A percentile compares a stretch with the other conserved stretches of the same genome.
These are phyloP conservation scores for Pyricularia grisea DNA, from an alignment of 2,329 filamentous ascomycete genomes.

Conservation along the genomic window DNA sequence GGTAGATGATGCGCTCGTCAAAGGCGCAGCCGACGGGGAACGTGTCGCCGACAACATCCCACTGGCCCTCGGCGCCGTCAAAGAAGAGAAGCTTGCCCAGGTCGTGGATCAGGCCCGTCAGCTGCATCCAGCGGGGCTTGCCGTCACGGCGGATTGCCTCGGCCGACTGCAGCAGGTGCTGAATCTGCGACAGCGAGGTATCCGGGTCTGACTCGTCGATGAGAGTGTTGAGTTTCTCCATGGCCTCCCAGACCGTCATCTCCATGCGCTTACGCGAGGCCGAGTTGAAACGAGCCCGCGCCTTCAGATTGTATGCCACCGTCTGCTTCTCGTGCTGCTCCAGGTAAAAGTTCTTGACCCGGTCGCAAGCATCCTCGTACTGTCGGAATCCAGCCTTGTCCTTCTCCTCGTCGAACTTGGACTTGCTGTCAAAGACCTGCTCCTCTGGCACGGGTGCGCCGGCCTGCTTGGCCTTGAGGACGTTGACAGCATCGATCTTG, in stretches of 20 bases:
- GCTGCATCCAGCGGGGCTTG: conserved; percentile 74
- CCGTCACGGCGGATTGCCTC: conserved; percentile 83
- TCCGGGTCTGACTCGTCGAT: conserved; percentile 90
- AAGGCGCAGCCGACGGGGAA: conserved; percentile 72
- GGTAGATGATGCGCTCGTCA: conserved; percentile 70
- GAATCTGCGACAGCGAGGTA: conserved; percentile 78
- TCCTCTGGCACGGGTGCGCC: conserved; percentile 1
- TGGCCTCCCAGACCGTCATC: conserved; percentile 85
- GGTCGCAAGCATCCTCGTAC: conserved; percentile 73
- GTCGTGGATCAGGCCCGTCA: conserved; percentile 70
- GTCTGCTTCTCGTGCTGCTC: conserved; percentile 66
- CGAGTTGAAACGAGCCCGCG: conserved; percentile 60
- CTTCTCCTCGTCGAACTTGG: conserved; percentile 21
- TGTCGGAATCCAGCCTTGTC: conserved; percentile 41
- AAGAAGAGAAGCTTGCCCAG: conserved; percentile 74
- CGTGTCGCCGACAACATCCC: conserved; percentile 86
- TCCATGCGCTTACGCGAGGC: conserved; percentile 52
- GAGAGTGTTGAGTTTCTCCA: conserved; percentile 84
- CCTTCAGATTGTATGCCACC: conserved; percentile 74
- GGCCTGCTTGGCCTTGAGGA: conserved; percentile 15
- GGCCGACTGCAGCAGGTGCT: conserved; percentile 80
- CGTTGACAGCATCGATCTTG: conserved; percentile 23
- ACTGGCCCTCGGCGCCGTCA: conserved; percentile 77
- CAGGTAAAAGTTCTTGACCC: conserved; percentile 79
- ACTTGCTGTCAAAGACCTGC: conserved; percentile 10